Evolutionary conservation across 2,329 filamentous ascomycete genomes (phyloP).

Genomic region (Colletotrichum abscissum): DNA sequence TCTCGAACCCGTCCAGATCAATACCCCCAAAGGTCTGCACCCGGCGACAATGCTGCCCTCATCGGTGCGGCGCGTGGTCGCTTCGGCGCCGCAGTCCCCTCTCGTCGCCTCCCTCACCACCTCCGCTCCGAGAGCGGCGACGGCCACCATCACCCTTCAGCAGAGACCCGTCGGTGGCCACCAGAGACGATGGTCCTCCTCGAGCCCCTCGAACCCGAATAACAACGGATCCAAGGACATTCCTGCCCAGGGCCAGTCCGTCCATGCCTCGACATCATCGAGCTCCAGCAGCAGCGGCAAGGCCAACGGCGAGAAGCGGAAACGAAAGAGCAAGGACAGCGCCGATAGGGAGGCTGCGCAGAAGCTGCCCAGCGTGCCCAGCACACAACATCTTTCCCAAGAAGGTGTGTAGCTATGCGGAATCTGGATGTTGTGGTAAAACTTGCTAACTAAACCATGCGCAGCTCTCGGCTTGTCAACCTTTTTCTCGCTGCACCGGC

Average conservation of each 20-base stretch:
- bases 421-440: too few species aligned
- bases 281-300: constrained; percentile 55
- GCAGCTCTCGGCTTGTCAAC: constrained; percentile 87
- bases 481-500: constrained; percentile 96
- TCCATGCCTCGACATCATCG: constrained; percentile 59
- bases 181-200: constrained; percentile 69
- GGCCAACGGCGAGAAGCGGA: constrained; percentile 63
- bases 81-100: constrained; percentile 57
- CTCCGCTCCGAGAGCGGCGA: constrained; percentile 51
- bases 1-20: neutral
- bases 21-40: constrained; percentile 32
- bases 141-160: constrained; percentile 45
- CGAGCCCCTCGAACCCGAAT: constrained; percentile 71
- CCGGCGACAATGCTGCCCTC: constrained; percentile 58
- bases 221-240: constrained; percentile 65
- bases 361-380: constrained; percentile 79
- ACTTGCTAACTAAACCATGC: constrained; percentile 22
- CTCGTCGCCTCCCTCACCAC: constrained; percentile 56
- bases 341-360: constrained; percentile 57
- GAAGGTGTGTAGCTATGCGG: constrained; percentile 61
- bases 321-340: constrained; percentile 67
- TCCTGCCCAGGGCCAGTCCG: constrained; percentile 57
- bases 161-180: constrained; percentile 45
- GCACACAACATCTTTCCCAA: constrained; percentile 77
- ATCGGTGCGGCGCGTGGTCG: constrained; percentile 66